Evolutionary conservation across 306 rosid genomes (phyloP), one percentile per base, ranked within the genome.

Genomic region (Vigna reflexopilosa): DNA sequence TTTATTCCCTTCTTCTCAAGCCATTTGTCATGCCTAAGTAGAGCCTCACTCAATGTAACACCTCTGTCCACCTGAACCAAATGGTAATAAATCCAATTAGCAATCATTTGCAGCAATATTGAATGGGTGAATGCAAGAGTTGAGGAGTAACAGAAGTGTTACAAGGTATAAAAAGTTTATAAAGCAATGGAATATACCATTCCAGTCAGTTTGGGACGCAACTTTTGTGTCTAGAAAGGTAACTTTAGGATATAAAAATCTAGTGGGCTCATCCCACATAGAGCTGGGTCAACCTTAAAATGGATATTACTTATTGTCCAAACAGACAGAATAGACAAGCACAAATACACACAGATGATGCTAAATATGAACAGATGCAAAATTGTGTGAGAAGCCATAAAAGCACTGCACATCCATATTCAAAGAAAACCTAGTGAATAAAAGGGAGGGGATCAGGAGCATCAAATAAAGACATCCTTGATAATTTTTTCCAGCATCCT

Each of bases 1-100:
- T 91, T 93, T 80, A 93, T 91, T 61, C 97, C 98, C 88, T 86
- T 91, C 61, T 88, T 91, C 89, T 93, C 97, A 77, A 93, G 98
- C 98, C 98, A 93, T 80, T 93, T 93, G 58, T 93, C 98, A 87
- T 93, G 98, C 89, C 92, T 89, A 26, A 87, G 93, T 63, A 93
- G 92, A 83, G 98, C 98, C 88, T 93, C 98, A 17, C 90, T 86
- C 67, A 91, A 80, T 55, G 97, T 83, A 72, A 93, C 92, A 62
- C 98, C 98, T 78, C 93, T 91, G 87, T 93, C 98, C 84, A 93
- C 97, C 98, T 93, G 83, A 76, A 82, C 63, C 68, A 83, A 30
- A 74, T 34, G 82, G 72, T 70, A 57, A 67, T 44, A 47, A 82
- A 79, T 26, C 47, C 47, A 12, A 67, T 82, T 45, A 78, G 56